Evolutionary conservation across 75 land plant species (phyloP).

Genomic region (Cunninghamia lanceolata): DNA sequence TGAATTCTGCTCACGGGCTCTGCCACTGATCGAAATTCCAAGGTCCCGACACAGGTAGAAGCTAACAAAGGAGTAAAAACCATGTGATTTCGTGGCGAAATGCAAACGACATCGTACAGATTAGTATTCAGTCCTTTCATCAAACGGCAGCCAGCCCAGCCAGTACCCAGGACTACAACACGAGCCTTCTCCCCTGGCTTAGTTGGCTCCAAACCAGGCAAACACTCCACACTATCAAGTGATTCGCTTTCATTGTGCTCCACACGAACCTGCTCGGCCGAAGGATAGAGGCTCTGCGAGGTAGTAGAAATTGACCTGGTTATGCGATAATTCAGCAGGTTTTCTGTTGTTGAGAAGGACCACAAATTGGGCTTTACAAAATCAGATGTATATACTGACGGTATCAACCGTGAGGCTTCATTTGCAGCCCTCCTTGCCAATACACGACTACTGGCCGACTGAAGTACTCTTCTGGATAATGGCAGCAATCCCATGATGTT

Average conservation of each 20-base stretch:
- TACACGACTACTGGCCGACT: slow-evolving; percentile 1
- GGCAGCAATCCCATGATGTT: not conserved
- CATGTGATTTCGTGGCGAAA: slow-evolving; percentile 78
- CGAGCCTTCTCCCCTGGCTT: slow-evolving; percentile 38
- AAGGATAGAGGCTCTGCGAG: not conserved
- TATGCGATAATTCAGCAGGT: not conserved
- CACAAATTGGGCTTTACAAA: not conserved
- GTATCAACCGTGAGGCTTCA: not conserved
- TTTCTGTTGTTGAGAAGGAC: not conserved
- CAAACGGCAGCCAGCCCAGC: slow-evolving; percentile 72
- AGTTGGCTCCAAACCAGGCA: slow-evolving; percentile 38
- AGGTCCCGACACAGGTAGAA: slow-evolving; percentile 73
- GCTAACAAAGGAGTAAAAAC: slow-evolving; percentile 78
- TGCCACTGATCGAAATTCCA: slow-evolving; percentile 55
- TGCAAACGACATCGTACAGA: slow-evolving; percentile 61
- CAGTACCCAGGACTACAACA: slow-evolving; percentile 66
- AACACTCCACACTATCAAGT: not conserved
- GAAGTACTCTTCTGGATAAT: slow-evolving; percentile 2
- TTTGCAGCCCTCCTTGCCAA: not conserved
- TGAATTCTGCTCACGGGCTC: slow-evolving; percentile 47
- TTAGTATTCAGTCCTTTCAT: slow-evolving; percentile 57
- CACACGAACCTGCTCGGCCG: not conserved
- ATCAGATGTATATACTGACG: not conserved
- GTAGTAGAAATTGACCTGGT: not conserved
- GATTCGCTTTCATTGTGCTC: not conserved